Conservation (phyloP, 2,329 filamentous ascomycete species). For the Pseudogymnoascus sp. region DNA sequence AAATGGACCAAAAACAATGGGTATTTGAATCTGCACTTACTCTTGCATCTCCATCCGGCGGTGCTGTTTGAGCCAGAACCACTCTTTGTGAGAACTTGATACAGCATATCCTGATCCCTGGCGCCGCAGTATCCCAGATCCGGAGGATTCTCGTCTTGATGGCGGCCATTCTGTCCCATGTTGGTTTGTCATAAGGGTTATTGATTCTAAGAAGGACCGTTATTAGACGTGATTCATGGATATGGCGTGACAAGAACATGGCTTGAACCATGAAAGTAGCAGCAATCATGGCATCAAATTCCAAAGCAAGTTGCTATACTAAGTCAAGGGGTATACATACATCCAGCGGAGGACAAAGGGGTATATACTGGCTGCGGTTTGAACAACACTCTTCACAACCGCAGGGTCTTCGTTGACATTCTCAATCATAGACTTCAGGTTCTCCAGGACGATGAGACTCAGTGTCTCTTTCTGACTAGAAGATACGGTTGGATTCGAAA, state of each 20-base stretch:
- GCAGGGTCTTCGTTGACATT: slow-evolving; percentile 66
- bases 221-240: neutral
- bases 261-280: neutral
- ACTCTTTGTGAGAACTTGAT: slow-evolving; percentile 96
- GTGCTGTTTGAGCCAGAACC: slow-evolving; percentile 84
- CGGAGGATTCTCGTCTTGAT: slow-evolving; percentile 86
- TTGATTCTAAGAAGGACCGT: slow-evolving; percentile 55
- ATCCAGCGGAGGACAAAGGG: slow-evolving; percentile 86
- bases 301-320: neutral
- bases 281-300: slow-evolving; percentile 25
- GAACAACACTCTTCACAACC: slow-evolving; percentile 79
- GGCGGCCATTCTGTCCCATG: slow-evolving; percentile 79
- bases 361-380: slow-evolving; percentile 87
- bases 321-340: slow-evolving; percentile 51
- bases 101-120: slow-evolving; percentile 81
- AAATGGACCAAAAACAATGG: neutral
- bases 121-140: slow-evolving; percentile 73
- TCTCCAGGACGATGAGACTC: slow-evolving; percentile 68
- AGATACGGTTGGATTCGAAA: slow-evolving; percentile 79
- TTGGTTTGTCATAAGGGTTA: slow-evolving; percentile 69
- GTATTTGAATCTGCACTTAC: slow-evolving; percentile 40
- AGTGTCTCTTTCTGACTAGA: slow-evolving; percentile 72
- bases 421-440: slow-evolving; percentile 61
- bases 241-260: neutral
- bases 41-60: slow-evolving; percentile 70